Evolutionary conservation across 148 eudicot species (phyloP).

Genomic region (Suaeda aralocaspica): DNA sequence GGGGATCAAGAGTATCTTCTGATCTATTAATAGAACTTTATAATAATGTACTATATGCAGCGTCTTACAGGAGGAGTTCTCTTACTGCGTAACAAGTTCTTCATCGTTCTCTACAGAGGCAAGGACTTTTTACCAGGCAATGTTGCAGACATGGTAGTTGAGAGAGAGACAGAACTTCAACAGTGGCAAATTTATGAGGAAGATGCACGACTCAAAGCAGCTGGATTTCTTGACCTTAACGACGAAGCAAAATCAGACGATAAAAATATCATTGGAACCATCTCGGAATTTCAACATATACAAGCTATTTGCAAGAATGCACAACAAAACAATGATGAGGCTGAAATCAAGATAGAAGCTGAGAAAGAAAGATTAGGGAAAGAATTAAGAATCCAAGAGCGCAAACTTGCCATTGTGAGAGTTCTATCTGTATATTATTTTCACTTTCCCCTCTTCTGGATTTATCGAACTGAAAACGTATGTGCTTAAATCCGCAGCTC

Average conservation of each 20-base stretch:
- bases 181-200: constrained; percentile 75
- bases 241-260: constrained; percentile 26
- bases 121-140: constrained; percentile 70
- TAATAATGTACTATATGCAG: constrained; percentile 42
- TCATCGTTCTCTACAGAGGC: constrained; percentile 84
- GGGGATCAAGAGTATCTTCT: not conserved
- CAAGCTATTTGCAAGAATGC: constrained; percentile 34
- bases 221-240: constrained; percentile 29
- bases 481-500: constrained; percentile 49
- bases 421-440: not conserved
- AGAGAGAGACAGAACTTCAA: constrained; percentile 63
- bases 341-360: constrained; percentile 48
- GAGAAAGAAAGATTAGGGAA: constrained; percentile 58
- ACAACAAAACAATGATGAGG: constrained; percentile 23
- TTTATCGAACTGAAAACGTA: not conserved
- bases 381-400: constrained; percentile 55
- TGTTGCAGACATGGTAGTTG: constrained; percentile 54
- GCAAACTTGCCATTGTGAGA: constrained; percentile 65
- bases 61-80: constrained; percentile 90
- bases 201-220: constrained; percentile 58
- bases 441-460: not conserved
- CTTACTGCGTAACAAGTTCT: constrained; percentile 88
- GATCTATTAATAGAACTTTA: constrained; percentile 4
- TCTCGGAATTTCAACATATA: constrained; percentile 59
- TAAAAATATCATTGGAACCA: constrained; percentile 49